Percentiles rank a stretch among this genome's conserved stretches.
Conservation (phyloP, 2,329 filamentous ascomycete genomes). For the Aspergillus sp. region DNA sequence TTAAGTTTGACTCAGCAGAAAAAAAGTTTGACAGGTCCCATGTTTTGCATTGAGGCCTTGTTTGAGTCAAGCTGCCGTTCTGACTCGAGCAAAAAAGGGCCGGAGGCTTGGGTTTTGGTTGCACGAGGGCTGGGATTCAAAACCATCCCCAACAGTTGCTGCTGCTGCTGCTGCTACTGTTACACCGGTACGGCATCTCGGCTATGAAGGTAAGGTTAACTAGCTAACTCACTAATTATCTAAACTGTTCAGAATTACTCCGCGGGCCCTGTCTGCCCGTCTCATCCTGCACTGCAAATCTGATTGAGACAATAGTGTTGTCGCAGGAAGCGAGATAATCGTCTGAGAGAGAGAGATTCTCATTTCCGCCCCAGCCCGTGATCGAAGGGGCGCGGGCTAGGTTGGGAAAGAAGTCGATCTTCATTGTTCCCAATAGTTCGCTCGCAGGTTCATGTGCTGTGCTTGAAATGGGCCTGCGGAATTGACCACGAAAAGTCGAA, state of each 20-base stretch:
- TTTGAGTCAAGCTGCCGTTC: neutral
- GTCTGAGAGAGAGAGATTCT: neutral
- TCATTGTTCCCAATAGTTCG: neutral
- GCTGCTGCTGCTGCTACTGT: neutral
- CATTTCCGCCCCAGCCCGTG: neutral
- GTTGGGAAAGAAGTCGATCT: neutral
- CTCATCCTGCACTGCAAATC: neutral
- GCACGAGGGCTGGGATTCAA: neutral
- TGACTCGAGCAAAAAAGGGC: neutral
- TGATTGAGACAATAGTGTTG: conserved; percentile 3
- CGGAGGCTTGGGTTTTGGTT: neutral
- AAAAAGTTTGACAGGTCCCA: conserved; percentile 3
- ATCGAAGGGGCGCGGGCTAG: neutral
- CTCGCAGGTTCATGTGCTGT: neutral
- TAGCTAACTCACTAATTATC: no score
- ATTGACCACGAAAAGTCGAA: neutral
- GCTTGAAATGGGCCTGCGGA: neutral
- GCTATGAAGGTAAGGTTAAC: neutral
- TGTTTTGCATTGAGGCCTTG: neutral
- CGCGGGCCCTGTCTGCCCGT: neutral
- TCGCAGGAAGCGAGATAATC: conserved; percentile 9
- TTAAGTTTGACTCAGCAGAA: conserved; percentile 1
- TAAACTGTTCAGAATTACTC: neutral
- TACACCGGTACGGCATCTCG: neutral
- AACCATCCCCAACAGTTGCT: neutral